Evolutionary conservation across 106 monocot species (phyloP).

Genomic region (Hemerocallis citrina): DNA sequence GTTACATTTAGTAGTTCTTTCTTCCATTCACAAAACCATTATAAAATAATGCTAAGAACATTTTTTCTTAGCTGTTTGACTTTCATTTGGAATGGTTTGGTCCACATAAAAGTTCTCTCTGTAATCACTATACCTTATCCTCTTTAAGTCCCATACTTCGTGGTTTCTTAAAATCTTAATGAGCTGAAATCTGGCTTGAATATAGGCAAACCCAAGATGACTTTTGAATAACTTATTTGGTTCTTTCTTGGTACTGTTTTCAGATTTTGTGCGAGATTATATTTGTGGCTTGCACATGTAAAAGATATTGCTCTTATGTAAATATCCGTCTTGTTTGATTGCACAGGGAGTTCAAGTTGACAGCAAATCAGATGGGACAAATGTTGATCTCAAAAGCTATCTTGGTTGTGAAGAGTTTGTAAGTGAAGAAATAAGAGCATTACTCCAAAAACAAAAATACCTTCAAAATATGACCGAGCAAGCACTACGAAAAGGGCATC

Average conservation of each 20-base stretch:
- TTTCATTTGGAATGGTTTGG: too few relatives aligned
- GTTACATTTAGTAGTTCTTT: background rate
- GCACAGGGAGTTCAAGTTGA: slow-evolving; percentile 36
- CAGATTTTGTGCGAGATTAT: too few relatives aligned
- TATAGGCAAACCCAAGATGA: background rate
- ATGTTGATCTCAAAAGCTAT: too few relatives aligned
- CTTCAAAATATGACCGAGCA: slow-evolving; percentile 61
- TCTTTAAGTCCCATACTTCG: background rate
- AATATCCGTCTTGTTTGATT: background rate
- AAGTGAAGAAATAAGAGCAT: slow-evolving; percentile 25
- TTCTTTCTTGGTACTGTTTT: too few relatives aligned
- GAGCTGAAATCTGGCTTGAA: background rate
- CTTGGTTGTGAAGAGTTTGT: slow-evolving; percentile 7
- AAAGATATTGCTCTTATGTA: background rate
- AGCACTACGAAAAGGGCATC: slow-evolving; percentile 76
- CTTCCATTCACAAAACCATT: background rate
- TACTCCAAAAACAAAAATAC: slow-evolving; percentile 51
- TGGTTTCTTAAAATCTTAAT: background rate
- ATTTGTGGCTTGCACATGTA: too few relatives aligned
- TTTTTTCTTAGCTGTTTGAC: too few relatives aligned
- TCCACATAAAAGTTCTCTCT: too few relatives aligned
- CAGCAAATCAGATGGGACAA: slow-evolving; percentile 6
- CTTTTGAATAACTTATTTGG: background rate
- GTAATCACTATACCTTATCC: background rate
- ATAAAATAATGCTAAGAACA: too few relatives aligned